Evolutionary conservation across 805 yeast species (phyloP), one percentile per base, ranked within the genome.

Genomic region (Suhomyces prunicola): DNA sequence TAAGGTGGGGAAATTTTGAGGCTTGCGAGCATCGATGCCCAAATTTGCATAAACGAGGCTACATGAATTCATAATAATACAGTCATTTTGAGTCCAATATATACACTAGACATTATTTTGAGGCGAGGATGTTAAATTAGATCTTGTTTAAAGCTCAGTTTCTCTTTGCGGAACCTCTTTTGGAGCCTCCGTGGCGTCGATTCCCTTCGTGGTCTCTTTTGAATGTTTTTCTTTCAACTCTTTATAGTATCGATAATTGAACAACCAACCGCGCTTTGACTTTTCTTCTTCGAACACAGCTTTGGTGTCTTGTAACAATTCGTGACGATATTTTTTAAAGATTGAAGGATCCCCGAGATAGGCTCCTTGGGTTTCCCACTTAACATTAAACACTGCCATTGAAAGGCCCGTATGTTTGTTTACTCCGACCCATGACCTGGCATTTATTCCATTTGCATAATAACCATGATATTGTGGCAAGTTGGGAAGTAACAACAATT

Each of bases 361-460:
- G 26, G 64, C 59, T 4, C 68, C 69, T n/a, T 50, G 64, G 58
- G 52, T 55, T 57, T 70, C 80, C 83, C 83, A 81, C 58, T 74
- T 73, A 44, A 84, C 84, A 48, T 71, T 73, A 57, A 80, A 81
- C 2, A 94, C 73, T 4, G 86, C 84, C 52, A 79, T 76, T 40
- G 96, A 87, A 45, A 85, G 78, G 1, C 99, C 99, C 63, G 88
- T 90, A 65, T 93, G 99, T 6, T 70, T 70, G 9, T 76, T 55
- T 23, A 44, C 47, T 6, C 55, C 53, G 19, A 60, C 44, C 97
- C 98, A 93, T 3, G 82, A 68, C 48, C 97, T 78, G 1, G 96
- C 83, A 61, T 84, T 82, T 55, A 92, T 71, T 5, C 88, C 92
- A 67, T 88, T 77, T 47, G 88, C 78, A 63, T 68, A 85, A 36